phyloP scores from a whole-genome alignment of 306 rosid genomes.

The Fragaria iinumae region DNA sequence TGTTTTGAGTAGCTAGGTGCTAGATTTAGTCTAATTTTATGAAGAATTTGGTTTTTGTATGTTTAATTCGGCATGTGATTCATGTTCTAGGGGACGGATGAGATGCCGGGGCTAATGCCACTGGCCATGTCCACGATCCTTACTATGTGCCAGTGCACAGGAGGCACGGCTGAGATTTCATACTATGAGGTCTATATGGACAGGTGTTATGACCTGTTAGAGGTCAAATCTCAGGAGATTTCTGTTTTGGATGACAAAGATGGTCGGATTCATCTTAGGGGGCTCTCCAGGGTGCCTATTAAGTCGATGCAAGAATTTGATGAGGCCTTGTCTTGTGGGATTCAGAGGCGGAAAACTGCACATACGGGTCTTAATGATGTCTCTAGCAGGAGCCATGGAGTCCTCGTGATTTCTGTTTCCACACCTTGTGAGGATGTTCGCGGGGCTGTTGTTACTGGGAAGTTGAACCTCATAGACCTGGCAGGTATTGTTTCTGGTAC shows the following conservation, averaged over 20 bases:
- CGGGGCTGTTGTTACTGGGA: slow-evolving; percentile 47
- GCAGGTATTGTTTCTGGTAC: slow-evolving; percentile 55
- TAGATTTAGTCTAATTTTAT: background rate
- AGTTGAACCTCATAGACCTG: slow-evolving; percentile 92
- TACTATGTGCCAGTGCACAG: slow-evolving; percentile 52
- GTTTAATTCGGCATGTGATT: slow-evolving; percentile 21
- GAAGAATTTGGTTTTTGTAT: background rate
- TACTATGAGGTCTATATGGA: slow-evolving; percentile 92
- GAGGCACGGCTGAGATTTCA: slow-evolving; percentile 63
- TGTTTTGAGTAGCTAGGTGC: background rate
- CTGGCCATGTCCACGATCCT: slow-evolving; percentile 67
- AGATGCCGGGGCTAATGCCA: slow-evolving; percentile 72
- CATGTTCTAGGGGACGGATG: slow-evolving; percentile 70
- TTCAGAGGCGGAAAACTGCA: slow-evolving; percentile 75
- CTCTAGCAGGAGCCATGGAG: slow-evolving; percentile 95
- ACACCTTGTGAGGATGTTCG: slow-evolving; percentile 39
- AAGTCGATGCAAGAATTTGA: slow-evolving; percentile 61
- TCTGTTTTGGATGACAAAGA: slow-evolving; percentile 75
- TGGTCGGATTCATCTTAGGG: slow-evolving; percentile 81
- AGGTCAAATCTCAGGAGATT: slow-evolving; percentile 70
- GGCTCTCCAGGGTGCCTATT: slow-evolving; percentile 64
- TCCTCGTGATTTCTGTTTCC: slow-evolving; percentile 74
- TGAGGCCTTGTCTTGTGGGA: slow-evolving; percentile 55
- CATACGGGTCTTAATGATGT: slow-evolving; percentile 89
- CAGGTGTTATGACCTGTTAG: slow-evolving; percentile 85